phyloP scores from a whole-genome alignment of 805 yeast genomes.

The Sugiyamaella lignohabitans region DNA sequence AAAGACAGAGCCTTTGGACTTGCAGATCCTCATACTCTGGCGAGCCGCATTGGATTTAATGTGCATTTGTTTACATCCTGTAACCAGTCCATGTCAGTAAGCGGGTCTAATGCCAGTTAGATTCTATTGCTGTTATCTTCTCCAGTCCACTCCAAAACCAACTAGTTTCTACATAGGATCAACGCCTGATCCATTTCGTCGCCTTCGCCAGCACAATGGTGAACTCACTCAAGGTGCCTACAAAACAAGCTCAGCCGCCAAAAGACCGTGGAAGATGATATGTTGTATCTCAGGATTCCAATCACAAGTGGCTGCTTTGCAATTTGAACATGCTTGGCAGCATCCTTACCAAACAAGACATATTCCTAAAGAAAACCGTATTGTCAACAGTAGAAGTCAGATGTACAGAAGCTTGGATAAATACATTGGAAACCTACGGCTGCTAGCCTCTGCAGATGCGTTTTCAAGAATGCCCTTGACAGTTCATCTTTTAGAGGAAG shows the following conservation, averaged over 20 bases:
- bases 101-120: not conserved
- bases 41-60: no score
- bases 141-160: slow-evolving; percentile 53
- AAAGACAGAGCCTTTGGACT: no score
- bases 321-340: slow-evolving; percentile 83
- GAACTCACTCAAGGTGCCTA: slow-evolving; percentile 57
- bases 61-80: no score
- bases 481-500: slow-evolving; percentile 26
- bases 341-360: slow-evolving; percentile 63
- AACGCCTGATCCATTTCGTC: slow-evolving; percentile 63
- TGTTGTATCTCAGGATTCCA: slow-evolving; percentile 66
- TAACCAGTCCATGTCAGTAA: no score
- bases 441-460: slow-evolving; percentile 22
- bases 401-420: slow-evolving; percentile 19
- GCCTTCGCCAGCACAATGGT: slow-evolving; percentile 79
- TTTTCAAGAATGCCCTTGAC: slow-evolving; percentile 24
- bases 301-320: slow-evolving; percentile 59
- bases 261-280: slow-evolving; percentile 70
- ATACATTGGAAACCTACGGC: slow-evolving; percentile 26
- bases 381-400: slow-evolving; percentile 27
- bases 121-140: slow-evolving; percentile 60
- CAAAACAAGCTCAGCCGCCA: slow-evolving; percentile 49
- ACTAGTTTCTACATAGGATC: slow-evolving; percentile 71
- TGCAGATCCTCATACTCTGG: no score
- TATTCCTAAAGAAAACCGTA: slow-evolving; percentile 37